Evolutionary conservation across 129 eudicot genomes (phyloP), one percentile per base, ranked within the genome.

Genomic region (Pseudognaphalium luteoalbum): DNA sequence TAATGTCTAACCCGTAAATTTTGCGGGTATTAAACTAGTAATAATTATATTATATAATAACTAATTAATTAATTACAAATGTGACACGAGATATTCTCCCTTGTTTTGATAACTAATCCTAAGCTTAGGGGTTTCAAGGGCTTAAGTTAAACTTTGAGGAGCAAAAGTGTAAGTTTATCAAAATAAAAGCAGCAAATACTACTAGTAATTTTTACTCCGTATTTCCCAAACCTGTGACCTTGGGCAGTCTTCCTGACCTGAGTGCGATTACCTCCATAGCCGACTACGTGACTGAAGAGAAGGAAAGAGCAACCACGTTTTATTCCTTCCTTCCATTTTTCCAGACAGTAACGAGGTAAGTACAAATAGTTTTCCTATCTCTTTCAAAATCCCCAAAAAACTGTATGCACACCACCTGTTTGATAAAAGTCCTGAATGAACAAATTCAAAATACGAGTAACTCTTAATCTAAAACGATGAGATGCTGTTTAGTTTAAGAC

Each of bases 381-480:
- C 12, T 19, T 17, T 14, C 22, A 4, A 41, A 44, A 42, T 64
- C 60, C 32, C 20, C 61, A 25, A 25, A 75, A 44, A 21, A 44
- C 12, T 16, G 11, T 47, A 63, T 29, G 79, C 71, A 47, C 6
- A 4, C 71, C 61, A 62, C 30, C 8, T 75, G 71, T 62, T 74
- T 41, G 78, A 74, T 61, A 29, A 62, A 74, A 62, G 71, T 74
- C 71, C 71, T 33, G 42, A 75, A 29, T 75, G 17, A 47, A 47
- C 71, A 75, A 63, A 15, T 60, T 25, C 0, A 70, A 29, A 70
- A 10, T 7, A 3, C 50, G 16, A 29, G 62, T 29, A 7, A 47
- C 33, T 42, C 76, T 14, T 12, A 47, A 47, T 47, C 20, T 54
- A 5, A 11, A 4, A 8, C 21, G 66, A 33, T 29, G 32, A 44